Base-by-base conservation (phyloP, 2,329 filamentous ascomycete species). In the Rhinocladiella similis region DNA sequence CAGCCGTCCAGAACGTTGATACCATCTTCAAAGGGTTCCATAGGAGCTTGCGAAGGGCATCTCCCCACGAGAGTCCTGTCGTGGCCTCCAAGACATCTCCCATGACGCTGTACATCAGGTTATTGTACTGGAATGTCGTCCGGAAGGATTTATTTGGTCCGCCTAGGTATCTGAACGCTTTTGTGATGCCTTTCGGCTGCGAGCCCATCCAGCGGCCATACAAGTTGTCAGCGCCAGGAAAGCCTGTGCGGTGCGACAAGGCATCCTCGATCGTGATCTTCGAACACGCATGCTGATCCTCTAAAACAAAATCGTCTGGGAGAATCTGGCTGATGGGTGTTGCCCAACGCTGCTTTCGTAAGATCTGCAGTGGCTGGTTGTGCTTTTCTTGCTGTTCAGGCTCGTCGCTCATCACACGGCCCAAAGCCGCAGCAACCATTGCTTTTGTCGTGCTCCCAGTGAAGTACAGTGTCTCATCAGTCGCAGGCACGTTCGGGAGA, bases 371-470 rank as follows among this genome's bases (percentile, higher is more conserved):
- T 25, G 4, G 22, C 22, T 25, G 4, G 22, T 25, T 25, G 4
- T 25, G 4, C 22, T 25, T 25, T 33, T 63, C 60, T 9, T 75
- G 63, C 12, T 68, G 47, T 42, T 64, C 63, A 3, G 68, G 68
- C 18, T 65, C 62, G 38, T 65, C 61, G 2, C 65, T 60, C 9
- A 69, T 65, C 5, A 70, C 74, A 2, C 82, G 65, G 1, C 78
- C 74, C 2, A 86, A 66, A 0, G 74, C 72, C 1, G 80, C 80
- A 1, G 78, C 75, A 0, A 77, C 79, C 46, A 82, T 76, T 2
- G 80, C 78, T 65, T 86, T 86, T 18, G 80, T 83, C 1, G 77
- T 83, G 41, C 80, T 83, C 1, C 76, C 83, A 2, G 73, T 74
- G 56, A 80, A 81, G 69, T 80, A 85, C 2, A 85, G 71, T 0